Percentiles rank a stretch among this genome's conserved stretches.
These are phyloP conservation scores for Phanerodontia chrysosporium DNA, from an alignment of 768 basidiomycete species.

Conservation along the genomic window DNA sequence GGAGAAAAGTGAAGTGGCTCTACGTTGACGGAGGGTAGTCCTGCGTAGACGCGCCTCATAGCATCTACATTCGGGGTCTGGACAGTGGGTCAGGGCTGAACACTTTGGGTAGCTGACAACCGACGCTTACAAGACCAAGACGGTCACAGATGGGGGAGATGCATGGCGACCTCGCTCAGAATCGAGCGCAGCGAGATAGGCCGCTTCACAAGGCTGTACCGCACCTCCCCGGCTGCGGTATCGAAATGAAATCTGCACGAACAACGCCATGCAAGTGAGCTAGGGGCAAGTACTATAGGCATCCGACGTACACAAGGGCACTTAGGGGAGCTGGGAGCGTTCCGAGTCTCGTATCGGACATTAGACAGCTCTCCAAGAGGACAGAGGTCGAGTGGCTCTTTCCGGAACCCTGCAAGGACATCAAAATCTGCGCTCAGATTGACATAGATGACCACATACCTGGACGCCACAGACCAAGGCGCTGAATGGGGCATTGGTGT, in stretches of 20 bases:
- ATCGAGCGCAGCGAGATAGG: conserved; percentile 46
- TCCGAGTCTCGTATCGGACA: conserved; percentile 48
- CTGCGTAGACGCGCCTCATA: conserved; percentile 50
- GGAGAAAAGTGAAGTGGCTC: conserved; percentile 49
- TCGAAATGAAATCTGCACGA: conserved; percentile 16
- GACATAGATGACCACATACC: conserved; percentile 5
- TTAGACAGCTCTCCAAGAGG: conserved; percentile 61
- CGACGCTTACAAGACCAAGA: conserved; percentile 33
- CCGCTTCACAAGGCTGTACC: conserved; percentile 44
- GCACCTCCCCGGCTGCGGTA: conserved; percentile 19
- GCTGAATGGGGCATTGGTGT: conserved; percentile 58
- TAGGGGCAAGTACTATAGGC: neutral
- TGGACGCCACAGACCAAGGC: conserved; percentile 69
- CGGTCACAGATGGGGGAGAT: conserved; percentile 42
- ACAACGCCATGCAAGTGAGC: neutral
- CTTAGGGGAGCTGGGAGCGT: conserved; percentile 47
- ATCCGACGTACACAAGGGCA: conserved; percentile 46
- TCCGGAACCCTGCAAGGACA: conserved; percentile 44
- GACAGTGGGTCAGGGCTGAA: no score
- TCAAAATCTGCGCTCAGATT: neutral
- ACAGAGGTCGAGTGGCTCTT: conserved; percentile 68
- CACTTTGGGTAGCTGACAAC: no score
- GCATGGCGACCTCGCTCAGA: conserved; percentile 20
- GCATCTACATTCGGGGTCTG: conserved; percentile 48
- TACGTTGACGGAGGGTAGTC: conserved; percentile 42